Percentiles rank a stretch among this genome's conserved stretches.
These are phyloP conservation scores for Trichoderma erinaceum DNA, from an alignment of 495 filamentous ascomycete genomes.

Conservation along the genomic window DNA sequence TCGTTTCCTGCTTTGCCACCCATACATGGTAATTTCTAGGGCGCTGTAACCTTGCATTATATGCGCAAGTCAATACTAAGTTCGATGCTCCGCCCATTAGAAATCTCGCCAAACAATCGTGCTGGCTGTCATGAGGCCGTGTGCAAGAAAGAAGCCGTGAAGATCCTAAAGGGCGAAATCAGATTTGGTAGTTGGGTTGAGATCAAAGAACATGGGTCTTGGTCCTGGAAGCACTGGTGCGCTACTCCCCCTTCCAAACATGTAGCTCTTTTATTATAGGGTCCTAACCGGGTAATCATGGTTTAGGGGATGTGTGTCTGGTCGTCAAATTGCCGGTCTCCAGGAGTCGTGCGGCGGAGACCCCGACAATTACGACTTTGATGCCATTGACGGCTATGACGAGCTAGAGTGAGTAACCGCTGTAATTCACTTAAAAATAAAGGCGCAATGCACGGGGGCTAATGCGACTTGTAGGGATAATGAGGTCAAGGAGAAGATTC, in stretches of 20 bases:
- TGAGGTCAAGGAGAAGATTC: constrained; percentile 57
- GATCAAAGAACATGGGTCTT: constrained; percentile 41
- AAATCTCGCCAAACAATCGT: constrained; percentile 52
- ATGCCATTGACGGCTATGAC: constrained; percentile 63
- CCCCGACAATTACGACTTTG: constrained; percentile 36
- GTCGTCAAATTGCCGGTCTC: constrained; percentile 52
- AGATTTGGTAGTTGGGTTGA: constrained; percentile 64
- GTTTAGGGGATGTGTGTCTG: constrained; percentile 74
- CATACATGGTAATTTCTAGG: neutral
- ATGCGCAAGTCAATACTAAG: constrained; percentile 19
- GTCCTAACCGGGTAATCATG: neutral
- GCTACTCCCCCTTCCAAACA: constrained; percentile 19
- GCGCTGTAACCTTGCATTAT: neutral
- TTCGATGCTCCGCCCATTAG: constrained; percentile 33
- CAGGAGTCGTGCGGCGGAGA: constrained; percentile 35
- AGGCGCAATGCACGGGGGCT: neutral
- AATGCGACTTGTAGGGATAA: constrained; percentile 23
- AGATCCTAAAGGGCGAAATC: constrained; percentile 72
- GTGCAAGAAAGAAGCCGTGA: constrained; percentile 57
- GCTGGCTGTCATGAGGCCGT: constrained; percentile 61
- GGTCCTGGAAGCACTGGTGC: constrained; percentile 75
- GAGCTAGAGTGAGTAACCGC: constrained; percentile 45
- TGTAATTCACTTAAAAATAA: constrained; percentile 13
- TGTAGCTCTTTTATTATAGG: neutral
- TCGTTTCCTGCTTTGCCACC: neutral